phyloP scores from a whole-genome alignment of 768 basidiomycete species.

The Clitopilus hobsonii region DNA sequence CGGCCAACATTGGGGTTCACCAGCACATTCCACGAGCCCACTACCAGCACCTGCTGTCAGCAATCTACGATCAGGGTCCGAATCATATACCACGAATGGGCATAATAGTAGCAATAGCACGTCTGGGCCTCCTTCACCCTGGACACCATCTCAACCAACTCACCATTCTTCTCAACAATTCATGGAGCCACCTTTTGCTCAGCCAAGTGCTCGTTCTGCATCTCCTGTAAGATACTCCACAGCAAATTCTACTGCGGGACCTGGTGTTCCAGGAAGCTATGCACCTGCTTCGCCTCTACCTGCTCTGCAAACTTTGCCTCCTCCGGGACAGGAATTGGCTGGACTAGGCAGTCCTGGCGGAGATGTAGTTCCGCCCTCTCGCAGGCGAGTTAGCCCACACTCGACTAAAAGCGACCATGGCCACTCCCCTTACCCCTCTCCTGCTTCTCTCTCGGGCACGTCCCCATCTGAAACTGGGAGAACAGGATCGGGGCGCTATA shows the following conservation, averaged over 20 bases:
- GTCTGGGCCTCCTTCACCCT: neutral
- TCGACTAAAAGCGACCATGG: constrained; percentile 20
- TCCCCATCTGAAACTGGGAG: neutral
- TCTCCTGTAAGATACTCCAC: neutral
- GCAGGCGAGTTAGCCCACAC: constrained; percentile 52
- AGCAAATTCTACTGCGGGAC: neutral
- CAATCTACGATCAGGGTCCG: constrained; percentile 22
- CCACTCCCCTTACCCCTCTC: neutral
- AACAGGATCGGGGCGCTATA: neutral
- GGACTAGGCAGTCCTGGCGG: constrained; percentile 8
- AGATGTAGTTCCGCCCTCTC: constrained; percentile 53
- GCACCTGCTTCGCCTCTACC: constrained; percentile 18
- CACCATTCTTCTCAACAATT: constrained; percentile 21
- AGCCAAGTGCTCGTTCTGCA: neutral
- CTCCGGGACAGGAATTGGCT: constrained; percentile 22
- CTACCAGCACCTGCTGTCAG: constrained; percentile 22
- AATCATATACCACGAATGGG: constrained; percentile 19
- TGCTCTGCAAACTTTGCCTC: constrained; percentile 31
- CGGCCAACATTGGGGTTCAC: neutral
- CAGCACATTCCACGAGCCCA: constrained; percentile 23
- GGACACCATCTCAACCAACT: constrained; percentile 22
- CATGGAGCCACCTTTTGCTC: neutral
- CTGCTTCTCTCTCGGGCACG: neutral
- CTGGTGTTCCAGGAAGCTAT: constrained; percentile 17
- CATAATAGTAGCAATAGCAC: neutral